Conservation (phyloP, 129 eudicot species). For the Lactuca sativa region DNA sequence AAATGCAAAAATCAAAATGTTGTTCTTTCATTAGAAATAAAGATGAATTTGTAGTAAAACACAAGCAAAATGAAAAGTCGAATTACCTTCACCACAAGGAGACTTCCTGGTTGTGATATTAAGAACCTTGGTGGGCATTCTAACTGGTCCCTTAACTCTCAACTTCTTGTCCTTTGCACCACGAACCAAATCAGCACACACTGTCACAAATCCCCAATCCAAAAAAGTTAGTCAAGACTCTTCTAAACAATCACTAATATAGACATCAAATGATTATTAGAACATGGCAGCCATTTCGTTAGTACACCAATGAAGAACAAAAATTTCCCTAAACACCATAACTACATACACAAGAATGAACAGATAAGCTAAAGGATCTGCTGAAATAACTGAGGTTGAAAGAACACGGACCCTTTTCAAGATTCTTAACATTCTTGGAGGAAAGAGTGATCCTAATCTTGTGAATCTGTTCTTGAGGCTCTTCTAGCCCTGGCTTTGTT, state of each 20-base stretch:
- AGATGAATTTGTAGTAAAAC: no score
- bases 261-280: not conserved
- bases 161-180: constrained; percentile 91
- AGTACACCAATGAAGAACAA: no score
- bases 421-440: constrained; percentile 87
- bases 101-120: constrained; percentile 86
- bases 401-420: constrained; percentile 66
- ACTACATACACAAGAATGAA: no score
- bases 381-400: not conserved
- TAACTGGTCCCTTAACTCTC: constrained; percentile 94
- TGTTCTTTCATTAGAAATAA: no score
- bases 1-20: no score
- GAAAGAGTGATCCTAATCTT: constrained; percentile 95
- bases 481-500: constrained; percentile 83
- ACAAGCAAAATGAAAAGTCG: not conserved
- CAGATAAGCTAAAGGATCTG: no score
- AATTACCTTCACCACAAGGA: constrained; percentile 94
- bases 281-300: no score
- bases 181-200: constrained; percentile 89
- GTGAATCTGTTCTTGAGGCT: constrained; percentile 72
- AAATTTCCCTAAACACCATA: no score
- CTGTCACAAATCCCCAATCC: constrained; percentile 20
- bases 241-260: not conserved
- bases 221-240: not conserved
- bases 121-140: constrained; percentile 96